A percentile compares a stretch with the other conserved stretches of the same genome.
These are phyloP conservation scores for Hypoxylon rubiginosum DNA, from an alignment of 2,329 filamentous ascomycete genomes.

Conservation along the genomic window DNA sequence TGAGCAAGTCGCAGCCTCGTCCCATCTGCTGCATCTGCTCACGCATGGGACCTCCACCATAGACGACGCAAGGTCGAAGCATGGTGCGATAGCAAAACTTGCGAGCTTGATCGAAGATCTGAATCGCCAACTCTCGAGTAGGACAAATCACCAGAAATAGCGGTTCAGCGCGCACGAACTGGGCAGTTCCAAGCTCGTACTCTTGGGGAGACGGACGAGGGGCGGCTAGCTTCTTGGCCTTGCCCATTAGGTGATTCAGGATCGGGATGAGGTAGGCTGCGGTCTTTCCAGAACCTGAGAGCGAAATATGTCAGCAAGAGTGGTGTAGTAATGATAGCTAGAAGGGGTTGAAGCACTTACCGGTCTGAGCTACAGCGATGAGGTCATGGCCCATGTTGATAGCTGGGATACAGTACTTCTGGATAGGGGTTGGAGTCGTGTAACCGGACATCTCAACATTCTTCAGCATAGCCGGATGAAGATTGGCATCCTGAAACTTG, in stretches of 20 bases:
- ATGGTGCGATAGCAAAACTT: conserved; percentile 95
- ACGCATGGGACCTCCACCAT: conserved; percentile 82
- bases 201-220: conserved; percentile 75
- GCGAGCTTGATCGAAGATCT: conserved; percentile 95
- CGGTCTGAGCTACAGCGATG: conserved; percentile 92
- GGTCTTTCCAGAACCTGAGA: conserved; percentile 91
- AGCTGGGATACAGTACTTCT: conserved; percentile 85
- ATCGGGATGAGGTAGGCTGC: conserved; percentile 92
- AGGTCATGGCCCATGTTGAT: conserved; percentile 83
- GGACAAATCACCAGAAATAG: conserved; percentile 88
- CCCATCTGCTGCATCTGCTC: conserved; percentile 80
- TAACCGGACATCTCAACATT: conserved; percentile 84
- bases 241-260: conserved; percentile 92
- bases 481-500: conserved; percentile 79
- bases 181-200: conserved; percentile 63
- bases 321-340: not conserved
- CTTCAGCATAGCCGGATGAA: conserved; percentile 85
- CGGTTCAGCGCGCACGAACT: conserved; percentile 80
- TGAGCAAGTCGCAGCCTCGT: conserved; percentile 89
- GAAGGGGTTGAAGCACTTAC: conserved; percentile 65
- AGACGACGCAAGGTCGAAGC: conserved; percentile 90
- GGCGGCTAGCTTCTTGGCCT: conserved; percentile 88
- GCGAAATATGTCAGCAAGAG: conserved; percentile 19
- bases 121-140: conserved; percentile 89
- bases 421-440: conserved; percentile 82